Evolutionary conservation across 164 flowering plant genomes (phyloP).

Genomic region (Cinnamomum micranthum): DNA sequence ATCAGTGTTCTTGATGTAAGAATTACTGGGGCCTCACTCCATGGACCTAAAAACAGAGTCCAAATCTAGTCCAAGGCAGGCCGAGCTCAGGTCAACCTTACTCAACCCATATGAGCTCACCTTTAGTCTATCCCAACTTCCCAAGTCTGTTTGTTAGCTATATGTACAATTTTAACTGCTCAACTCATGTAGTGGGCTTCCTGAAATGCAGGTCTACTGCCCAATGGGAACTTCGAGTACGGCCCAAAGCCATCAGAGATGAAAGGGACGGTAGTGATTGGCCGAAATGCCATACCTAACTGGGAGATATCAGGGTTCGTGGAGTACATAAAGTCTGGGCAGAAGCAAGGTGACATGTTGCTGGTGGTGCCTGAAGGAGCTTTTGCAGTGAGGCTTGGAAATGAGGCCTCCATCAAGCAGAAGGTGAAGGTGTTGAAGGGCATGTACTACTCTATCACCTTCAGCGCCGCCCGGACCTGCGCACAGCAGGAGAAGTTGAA

Average conservation of each 20-base stretch:
- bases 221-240: constrained; percentile 74
- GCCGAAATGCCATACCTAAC: constrained; percentile 46
- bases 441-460: constrained; percentile 54
- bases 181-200: too few relatives aligned
- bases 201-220: constrained; percentile 50
- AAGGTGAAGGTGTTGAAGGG: constrained; percentile 42
- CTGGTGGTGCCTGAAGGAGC: constrained; percentile 81
- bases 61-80: too few relatives aligned
- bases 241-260: constrained; percentile 60
- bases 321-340: constrained; percentile 80
- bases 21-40: too few relatives aligned
- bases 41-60: too few relatives aligned
- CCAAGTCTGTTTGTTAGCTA: too few relatives aligned
- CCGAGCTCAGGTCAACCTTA: too few relatives aligned
- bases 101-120: too few relatives aligned
- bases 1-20: too few relatives aligned
- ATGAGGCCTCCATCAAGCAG: constrained; percentile 70
- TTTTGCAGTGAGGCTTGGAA: constrained; percentile 70
- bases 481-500: constrained; percentile 63
- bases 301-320: constrained; percentile 76
- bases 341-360: constrained; percentile 83
- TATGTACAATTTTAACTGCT: too few relatives aligned
- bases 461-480: constrained; percentile 74
- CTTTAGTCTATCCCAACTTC: too few relatives aligned
- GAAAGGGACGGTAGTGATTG: constrained; percentile 59